Percentiles rank a stretch among this genome's conserved stretches.
Evolutionary conservation across 73 alveolate species (phyloP).

Genomic region (Paramecium primaurelia): DNA sequence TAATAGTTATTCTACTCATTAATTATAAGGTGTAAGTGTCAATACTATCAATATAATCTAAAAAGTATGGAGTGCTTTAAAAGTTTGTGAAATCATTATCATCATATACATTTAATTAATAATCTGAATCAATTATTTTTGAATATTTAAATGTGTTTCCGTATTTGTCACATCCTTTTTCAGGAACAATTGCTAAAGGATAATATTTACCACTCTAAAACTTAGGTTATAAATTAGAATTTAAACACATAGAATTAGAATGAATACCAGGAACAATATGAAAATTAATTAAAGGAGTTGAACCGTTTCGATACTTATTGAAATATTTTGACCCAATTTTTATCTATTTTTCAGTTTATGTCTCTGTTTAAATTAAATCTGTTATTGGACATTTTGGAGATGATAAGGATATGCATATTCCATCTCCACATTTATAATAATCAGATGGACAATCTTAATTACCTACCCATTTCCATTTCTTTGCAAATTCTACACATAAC

Average conservation of each 20-base stretch:
- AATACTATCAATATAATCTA: not conserved
- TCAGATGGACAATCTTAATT: not conserved
- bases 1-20: not conserved
- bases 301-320: not conserved
- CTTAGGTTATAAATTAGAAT: not conserved
- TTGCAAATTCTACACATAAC: not conserved
- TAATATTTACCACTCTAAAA: conserved; percentile 6
- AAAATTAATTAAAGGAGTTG: not conserved
- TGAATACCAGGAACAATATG: not conserved
- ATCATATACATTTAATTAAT: conserved; percentile 41
- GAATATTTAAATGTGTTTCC: not conserved
- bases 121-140: not conserved
- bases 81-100: not conserved
- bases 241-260: not conserved
- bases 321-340: conserved; percentile 6
- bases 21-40: not conserved
- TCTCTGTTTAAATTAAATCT: not conserved
- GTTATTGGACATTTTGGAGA: not conserved
- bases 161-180: conserved; percentile 30
- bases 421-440: not conserved
- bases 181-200: conserved; percentile 14
- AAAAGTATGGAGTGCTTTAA: not conserved
- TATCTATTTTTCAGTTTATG: not conserved
- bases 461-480: conserved; percentile 20
- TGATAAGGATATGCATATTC: not conserved